Evolutionary conservation across 164 flowering plant species (phyloP).

Genomic region (Vitis cinerea): DNA sequence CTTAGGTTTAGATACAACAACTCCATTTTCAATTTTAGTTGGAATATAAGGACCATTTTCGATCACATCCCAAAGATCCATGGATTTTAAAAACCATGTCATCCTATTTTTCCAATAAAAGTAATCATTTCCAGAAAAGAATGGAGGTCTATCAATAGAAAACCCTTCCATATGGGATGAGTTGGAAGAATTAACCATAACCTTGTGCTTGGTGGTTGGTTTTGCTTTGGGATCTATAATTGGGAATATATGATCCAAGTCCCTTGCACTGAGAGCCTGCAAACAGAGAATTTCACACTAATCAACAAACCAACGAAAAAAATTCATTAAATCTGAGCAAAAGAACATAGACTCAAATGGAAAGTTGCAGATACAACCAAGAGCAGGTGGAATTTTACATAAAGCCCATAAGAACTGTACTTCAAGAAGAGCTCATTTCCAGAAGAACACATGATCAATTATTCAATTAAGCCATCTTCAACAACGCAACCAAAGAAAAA

Average conservation of each 20-base stretch:
- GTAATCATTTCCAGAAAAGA: too few species aligned
- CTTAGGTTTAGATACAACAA: too few species aligned
- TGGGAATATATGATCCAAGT: constrained; percentile 76
- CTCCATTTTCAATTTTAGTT: too few species aligned
- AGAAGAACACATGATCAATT: background rate
- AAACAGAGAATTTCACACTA: background rate
- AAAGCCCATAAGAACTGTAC: background rate
- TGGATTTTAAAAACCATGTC: too few species aligned
- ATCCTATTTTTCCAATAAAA: too few species aligned
- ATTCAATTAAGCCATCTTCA: background rate
- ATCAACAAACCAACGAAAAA: background rate
- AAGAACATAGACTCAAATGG: background rate
- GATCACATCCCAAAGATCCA: too few species aligned
- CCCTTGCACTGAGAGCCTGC: constrained; percentile 53
- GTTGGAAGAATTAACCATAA: constrained; percentile 4
- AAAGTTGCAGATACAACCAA: background rate
- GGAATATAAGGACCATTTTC: too few species aligned
- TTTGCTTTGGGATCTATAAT: constrained; percentile 60
- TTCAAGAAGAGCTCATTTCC: too few species aligned
- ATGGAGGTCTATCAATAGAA: too few species aligned
- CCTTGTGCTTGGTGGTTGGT: constrained; percentile 58
- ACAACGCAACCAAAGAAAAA: too few species aligned
- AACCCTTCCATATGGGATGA: too few species aligned
- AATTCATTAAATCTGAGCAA: background rate
- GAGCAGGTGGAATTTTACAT: background rate